phyloP scores from a whole-genome alignment of 306 rosid genomes.

The Glycine tomentella region DNA sequence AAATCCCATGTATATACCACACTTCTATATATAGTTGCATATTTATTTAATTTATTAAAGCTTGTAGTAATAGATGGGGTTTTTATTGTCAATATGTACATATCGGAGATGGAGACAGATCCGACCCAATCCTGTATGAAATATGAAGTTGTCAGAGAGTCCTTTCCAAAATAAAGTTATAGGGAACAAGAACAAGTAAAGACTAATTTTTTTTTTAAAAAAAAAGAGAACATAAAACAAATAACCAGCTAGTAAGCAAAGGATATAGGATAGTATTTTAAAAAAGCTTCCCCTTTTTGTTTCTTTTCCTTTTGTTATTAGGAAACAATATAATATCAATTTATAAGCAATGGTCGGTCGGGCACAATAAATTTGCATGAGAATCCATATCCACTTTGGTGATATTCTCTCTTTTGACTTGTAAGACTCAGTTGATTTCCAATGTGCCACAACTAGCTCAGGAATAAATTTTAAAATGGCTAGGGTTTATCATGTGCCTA shows the following conservation, averaged over 20 bases:
- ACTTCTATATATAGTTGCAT: too few relatives aligned
- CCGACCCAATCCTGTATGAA: background rate
- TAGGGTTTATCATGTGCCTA: conserved; percentile 12
- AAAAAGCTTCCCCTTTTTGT: conserved; percentile 22
- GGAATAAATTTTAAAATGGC: background rate
- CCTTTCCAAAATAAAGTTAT: background rate
- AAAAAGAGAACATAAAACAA: conserved; percentile 29
- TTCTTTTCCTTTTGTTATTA: conserved; percentile 14
- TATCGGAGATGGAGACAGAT: background rate
- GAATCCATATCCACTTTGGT: conserved; percentile 44
- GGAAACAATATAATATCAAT: conserved; percentile 18
- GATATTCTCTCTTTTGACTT: conserved; percentile 35
- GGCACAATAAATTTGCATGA: conserved; percentile 37
- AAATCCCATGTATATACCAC: too few relatives aligned
- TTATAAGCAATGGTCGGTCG: conserved; percentile 43
- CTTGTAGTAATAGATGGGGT: too few relatives aligned
- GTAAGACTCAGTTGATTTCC: background rate
- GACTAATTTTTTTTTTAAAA: background rate
- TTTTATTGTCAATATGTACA: too few relatives aligned
- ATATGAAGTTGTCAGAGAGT: conserved; percentile 3
- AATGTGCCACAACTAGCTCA: conserved; percentile 33
- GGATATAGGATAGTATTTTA: conserved; percentile 43
- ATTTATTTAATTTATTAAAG: too few relatives aligned
- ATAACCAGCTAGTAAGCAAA: conserved; percentile 24
- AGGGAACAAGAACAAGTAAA: background rate